Percentiles rank a stretch among this genome's conserved stretches.
phyloP scores from a whole-genome alignment of 441 rosid genomes.

The Eugenia klotzschiana region DNA sequence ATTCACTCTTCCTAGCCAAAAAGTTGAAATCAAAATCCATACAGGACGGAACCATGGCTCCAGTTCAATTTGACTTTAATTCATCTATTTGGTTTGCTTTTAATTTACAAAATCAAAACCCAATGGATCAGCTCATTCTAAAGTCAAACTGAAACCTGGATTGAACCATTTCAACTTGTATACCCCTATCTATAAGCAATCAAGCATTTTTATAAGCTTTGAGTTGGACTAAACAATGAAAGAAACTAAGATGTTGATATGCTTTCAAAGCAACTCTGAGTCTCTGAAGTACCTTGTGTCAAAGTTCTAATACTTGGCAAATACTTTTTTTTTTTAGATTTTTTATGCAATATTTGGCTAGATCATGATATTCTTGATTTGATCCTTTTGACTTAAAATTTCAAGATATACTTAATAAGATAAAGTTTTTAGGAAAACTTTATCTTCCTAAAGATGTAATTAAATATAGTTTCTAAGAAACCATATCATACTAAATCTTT shows the following conservation, averaged over 20 bases:
- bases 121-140: background rate
- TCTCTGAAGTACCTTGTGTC: background rate
- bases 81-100: background rate
- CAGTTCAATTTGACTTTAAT: background rate
- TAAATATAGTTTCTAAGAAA: no score
- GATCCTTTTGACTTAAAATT: no score
- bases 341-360: no score
- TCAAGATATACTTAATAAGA: no score
- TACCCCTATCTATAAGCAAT: background rate
- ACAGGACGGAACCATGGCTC: background rate
- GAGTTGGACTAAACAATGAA: background rate
- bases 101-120: background rate
- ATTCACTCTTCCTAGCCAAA: background rate
- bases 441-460: no score
- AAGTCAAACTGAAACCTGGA: background rate
- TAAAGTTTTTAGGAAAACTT: no score
- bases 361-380: no score
- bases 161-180: background rate
- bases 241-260: background rate
- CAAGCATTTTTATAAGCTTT: background rate
- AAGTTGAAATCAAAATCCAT: background rate
- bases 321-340: background rate
- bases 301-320: background rate
- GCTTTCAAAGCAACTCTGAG: background rate
- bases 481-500: no score